Percentiles rank a stretch among this genome's conserved stretches.
Conservation (phyloP, 106 monocot genomes). For the Dendrobium officinale region DNA sequence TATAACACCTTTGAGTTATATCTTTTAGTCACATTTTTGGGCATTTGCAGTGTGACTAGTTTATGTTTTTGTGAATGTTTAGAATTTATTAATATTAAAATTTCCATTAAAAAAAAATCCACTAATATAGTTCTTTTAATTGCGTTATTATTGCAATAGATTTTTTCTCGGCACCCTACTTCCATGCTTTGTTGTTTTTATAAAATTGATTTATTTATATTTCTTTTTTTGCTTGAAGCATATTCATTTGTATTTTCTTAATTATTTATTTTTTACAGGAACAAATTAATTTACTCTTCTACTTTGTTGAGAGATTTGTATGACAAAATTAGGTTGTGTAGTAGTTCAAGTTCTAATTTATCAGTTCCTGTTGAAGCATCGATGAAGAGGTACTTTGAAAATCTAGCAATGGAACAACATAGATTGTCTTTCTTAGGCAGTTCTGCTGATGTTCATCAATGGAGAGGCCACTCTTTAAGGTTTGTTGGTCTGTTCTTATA, state of each 20-base stretch:
- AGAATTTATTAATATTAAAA: background rate
- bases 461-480: conserved; percentile 51
- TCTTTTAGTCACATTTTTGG: background rate
- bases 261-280: conserved; percentile 30
- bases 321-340: conserved; percentile 19
- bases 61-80: background rate
- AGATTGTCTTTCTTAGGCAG: conserved; percentile 26
- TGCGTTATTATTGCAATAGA: background rate
- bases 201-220: background rate
- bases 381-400: conserved; percentile 33
- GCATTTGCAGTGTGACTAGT: background rate
- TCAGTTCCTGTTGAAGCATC: conserved; percentile 8
- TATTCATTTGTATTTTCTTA: background rate
- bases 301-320: conserved; percentile 61
- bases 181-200: background rate
- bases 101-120: background rate
- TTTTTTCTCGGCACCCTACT: background rate
- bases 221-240: background rate
- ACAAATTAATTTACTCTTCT: conserved; percentile 35
- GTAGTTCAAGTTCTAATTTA: background rate
- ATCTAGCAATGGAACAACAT: conserved; percentile 54
- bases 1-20: background rate
- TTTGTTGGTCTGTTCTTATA: conserved; percentile 6
- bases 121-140: background rate
- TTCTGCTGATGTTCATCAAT: conserved; percentile 45